Evolutionary conservation across 371 early-diverging fungal genomes (phyloP).

Genomic region (Haplosporangium sp.): DNA sequence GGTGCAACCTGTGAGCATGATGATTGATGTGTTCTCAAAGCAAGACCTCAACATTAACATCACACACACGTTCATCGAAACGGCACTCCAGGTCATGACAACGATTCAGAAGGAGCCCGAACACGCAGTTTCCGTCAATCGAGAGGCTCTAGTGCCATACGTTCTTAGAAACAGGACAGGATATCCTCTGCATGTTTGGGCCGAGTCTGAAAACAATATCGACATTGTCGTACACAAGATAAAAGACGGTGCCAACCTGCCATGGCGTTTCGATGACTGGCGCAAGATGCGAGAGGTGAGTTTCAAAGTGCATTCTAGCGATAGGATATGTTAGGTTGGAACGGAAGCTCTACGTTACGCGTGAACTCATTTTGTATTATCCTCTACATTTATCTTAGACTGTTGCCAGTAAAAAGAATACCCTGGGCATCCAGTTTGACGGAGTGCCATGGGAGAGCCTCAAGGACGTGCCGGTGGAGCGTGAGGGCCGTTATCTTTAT

Average conservation of each 20-base stretch:
- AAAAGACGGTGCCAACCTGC: constrained; percentile 77
- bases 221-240: constrained; percentile 77
- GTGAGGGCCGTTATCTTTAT: constrained; percentile 84
- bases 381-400: constrained; percentile 7
- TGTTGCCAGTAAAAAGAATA: constrained; percentile 68
- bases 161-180: constrained; percentile 91
- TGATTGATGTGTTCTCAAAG: constrained; percentile 78
- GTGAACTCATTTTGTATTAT: neutral
- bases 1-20: constrained; percentile 54
- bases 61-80: constrained; percentile 89
- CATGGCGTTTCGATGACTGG: constrained; percentile 98
- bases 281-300: constrained; percentile 86
- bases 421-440: constrained; percentile 86
- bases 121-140: constrained; percentile 42
- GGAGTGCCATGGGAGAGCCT: constrained; percentile 92
- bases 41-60: constrained; percentile 88
- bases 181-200: constrained; percentile 90
- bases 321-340: neutral
- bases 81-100: constrained; percentile 73
- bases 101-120: constrained; percentile 66
- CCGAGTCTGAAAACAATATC: constrained; percentile 65
- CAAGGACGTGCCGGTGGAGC: constrained; percentile 88
- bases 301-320: too few species aligned
- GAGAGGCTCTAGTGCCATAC: constrained; percentile 78
- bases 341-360: neutral